A percentile compares a stretch with the other conserved stretches of the same genome.
phyloP scores from a whole-genome alignment of 495 filamentous ascomycete species.

The Penicillium pulvis region DNA sequence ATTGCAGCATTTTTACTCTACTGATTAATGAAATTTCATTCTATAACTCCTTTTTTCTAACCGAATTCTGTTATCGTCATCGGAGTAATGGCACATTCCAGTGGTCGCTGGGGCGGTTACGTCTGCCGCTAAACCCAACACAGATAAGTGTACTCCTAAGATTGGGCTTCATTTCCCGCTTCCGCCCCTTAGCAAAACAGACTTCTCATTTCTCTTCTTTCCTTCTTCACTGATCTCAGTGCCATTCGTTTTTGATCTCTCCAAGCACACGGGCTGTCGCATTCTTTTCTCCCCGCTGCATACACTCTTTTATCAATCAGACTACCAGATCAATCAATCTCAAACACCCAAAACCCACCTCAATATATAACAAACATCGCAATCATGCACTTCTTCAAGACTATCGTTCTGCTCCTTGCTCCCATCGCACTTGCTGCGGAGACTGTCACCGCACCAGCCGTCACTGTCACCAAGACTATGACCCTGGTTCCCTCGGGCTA shows the following conservation, averaged over 20 bases:
- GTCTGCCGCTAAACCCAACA: slow-evolving; percentile 14
- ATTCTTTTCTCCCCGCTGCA: slow-evolving; percentile 41
- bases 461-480: slow-evolving; percentile 29
- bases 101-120: slow-evolving; percentile 18
- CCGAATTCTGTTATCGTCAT: neutral
- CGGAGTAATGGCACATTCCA: slow-evolving; percentile 14
- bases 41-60: neutral
- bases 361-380: neutral
- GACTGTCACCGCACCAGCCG: slow-evolving; percentile 17
- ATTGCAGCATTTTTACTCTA: neutral
- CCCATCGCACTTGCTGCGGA: slow-evolving; percentile 37
- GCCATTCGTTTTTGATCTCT: slow-evolving; percentile 28
- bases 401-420: slow-evolving; percentile 34
- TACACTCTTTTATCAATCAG: slow-evolving; percentile 33
- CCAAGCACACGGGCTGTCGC: slow-evolving; percentile 37
- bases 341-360: slow-evolving; percentile 11
- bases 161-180: slow-evolving; percentile 22
- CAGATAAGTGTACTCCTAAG: slow-evolving; percentile 19
- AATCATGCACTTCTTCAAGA: slow-evolving; percentile 44
- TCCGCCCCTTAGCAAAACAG: slow-evolving; percentile 16
- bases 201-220: slow-evolving; percentile 17
- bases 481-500: slow-evolving; percentile 39
- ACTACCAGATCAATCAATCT: slow-evolving; percentile 6
- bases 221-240: slow-evolving; percentile 30
- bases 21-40: neutral